Percentiles rank a stretch among this genome's conserved stretches.
These are phyloP conservation scores for Cornus kousa DNA, from an alignment of 148 eudicot genomes.

Conservation along the genomic window DNA sequence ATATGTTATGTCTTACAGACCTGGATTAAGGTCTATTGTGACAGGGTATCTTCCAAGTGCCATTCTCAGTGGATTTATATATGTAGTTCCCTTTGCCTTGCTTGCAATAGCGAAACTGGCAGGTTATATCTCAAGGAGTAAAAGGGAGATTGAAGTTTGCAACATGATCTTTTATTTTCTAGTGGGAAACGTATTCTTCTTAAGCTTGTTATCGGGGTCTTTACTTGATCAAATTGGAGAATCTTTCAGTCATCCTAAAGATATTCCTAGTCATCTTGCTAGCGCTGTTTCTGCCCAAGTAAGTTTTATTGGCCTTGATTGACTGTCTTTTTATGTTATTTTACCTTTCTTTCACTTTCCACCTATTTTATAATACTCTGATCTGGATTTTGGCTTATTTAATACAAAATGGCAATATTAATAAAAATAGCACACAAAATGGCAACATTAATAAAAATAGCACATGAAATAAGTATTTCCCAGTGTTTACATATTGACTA, in stretches of 20 bases:
- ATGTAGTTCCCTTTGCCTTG: constrained; percentile 75
- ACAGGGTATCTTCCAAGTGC: constrained; percentile 93
- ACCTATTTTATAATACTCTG: not conserved
- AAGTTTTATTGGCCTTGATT: constrained; percentile 11
- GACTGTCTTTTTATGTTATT: not conserved
- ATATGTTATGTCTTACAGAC: constrained; percentile 43
- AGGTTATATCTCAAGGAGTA: constrained; percentile 74
- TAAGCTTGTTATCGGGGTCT: constrained; percentile 84
- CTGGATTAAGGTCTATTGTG: constrained; percentile 68
- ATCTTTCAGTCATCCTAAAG: constrained; percentile 63
- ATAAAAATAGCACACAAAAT: constrained; percentile 3
- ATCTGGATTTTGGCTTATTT: not conserved
- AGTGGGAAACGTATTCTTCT: constrained; percentile 83
- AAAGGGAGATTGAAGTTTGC: constrained; percentile 75
- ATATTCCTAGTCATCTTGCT: constrained; percentile 83
- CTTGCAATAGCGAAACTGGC: constrained; percentile 71
- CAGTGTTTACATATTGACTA: not conserved
- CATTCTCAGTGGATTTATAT: constrained; percentile 75
- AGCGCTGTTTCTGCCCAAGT: constrained; percentile 88
- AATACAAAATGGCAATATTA: not conserved
- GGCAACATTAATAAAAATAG: not conserved
- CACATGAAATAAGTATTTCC: not conserved
- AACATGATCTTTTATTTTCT: constrained; percentile 90
- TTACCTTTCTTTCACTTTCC: not conserved
- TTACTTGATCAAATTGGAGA: constrained; percentile 87